Evolutionary conservation across 768 basidiomycete species (phyloP).

Genomic region (Ephemerocybe angulata): DNA sequence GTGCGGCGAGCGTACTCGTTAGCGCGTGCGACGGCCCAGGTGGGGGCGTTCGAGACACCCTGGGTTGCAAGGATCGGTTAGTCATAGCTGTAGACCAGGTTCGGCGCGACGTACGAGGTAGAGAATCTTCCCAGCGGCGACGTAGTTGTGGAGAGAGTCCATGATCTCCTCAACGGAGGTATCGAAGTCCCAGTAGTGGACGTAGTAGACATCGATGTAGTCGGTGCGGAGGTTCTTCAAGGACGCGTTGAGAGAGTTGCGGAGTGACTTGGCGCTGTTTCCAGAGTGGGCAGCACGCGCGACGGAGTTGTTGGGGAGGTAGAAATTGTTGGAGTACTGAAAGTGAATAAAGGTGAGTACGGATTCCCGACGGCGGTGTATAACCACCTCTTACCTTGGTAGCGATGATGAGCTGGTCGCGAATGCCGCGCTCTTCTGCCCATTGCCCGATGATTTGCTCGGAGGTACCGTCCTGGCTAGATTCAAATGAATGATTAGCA

Average conservation of each 20-base stretch:
- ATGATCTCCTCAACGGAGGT: constrained; percentile 55
- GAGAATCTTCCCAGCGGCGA: constrained; percentile 46
- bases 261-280: constrained; percentile 40
- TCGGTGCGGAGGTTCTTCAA: constrained; percentile 39
- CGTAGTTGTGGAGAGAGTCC: constrained; percentile 48
- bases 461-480: constrained; percentile 31
- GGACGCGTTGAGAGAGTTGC: constrained; percentile 31
- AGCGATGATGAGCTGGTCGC: constrained; percentile 39
- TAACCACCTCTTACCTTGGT: constrained; percentile 21
- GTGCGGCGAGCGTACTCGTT: constrained; percentile 12
- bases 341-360: neutral
- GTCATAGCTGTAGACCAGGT: neutral
- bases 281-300: constrained; percentile 33
- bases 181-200: constrained; percentile 49
- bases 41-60: constrained; percentile 11
- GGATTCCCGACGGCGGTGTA: neutral
- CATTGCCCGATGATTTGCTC: constrained; percentile 42
- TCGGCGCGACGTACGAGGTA: constrained; percentile 28
- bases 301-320: constrained; percentile 19
- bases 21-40: constrained; percentile 10
- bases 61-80: neutral
- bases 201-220: constrained; percentile 35
- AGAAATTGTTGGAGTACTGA: constrained; percentile 27
- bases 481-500: too few relatives aligned
- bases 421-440: constrained; percentile 33